phyloP scores from a whole-genome alignment of 1,139 yeast species.

The Pichia sp. region DNA sequence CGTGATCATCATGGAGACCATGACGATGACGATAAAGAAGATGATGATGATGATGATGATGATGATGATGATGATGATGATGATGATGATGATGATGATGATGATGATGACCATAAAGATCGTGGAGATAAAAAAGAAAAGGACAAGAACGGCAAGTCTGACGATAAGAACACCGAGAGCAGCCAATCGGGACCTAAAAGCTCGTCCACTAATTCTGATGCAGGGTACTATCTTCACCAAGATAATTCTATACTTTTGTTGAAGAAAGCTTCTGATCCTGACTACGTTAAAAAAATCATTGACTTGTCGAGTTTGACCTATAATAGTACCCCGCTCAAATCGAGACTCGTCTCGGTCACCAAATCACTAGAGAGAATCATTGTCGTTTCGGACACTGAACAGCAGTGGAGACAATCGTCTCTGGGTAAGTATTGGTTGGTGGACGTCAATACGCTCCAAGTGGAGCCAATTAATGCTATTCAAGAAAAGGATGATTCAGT shows the following conservation, averaged over 20 bases:
- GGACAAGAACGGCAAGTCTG: constrained; percentile 5
- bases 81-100: constrained; percentile 8
- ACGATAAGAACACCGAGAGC: not conserved
- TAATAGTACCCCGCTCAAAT: constrained; percentile 17
- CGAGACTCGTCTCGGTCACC: constrained; percentile 31
- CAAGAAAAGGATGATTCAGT: constrained; percentile 23
- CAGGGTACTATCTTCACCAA: constrained; percentile 27
- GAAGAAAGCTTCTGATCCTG: constrained; percentile 27
- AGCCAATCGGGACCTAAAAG: too few species aligned
- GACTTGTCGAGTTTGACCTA: constrained; percentile 19
- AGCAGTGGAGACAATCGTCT: constrained; percentile 75
- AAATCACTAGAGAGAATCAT: constrained; percentile 44
- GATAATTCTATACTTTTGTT: constrained; percentile 17
- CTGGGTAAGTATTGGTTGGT: constrained; percentile 63
- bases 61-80: constrained; percentile 8
- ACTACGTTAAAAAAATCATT: constrained; percentile 22
- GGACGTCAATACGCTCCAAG: constrained; percentile 37
- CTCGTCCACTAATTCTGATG: constrained; percentile 21
- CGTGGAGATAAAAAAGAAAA: constrained; percentile 6
- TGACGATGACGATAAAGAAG: constrained; percentile 2
- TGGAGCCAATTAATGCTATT: constrained; percentile 39
- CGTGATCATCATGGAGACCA: constrained; percentile 2
- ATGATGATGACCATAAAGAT: constrained; percentile 6
- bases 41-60: constrained; percentile 7
- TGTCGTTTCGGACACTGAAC: constrained; percentile 46